phyloP scores from a whole-genome alignment of 2,329 filamentous ascomycete species.

The Xylaria digitata region DNA sequence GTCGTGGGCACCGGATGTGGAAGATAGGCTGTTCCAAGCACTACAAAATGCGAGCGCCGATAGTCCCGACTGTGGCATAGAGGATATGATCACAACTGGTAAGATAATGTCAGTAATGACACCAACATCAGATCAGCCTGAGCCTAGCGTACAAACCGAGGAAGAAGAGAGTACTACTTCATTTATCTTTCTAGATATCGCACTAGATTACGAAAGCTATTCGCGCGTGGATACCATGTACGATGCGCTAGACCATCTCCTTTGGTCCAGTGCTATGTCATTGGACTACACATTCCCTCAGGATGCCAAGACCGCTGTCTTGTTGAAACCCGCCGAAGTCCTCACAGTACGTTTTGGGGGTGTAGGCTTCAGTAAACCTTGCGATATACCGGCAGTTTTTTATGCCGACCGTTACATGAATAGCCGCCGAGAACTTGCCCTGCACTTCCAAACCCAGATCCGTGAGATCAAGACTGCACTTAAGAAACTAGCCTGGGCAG shows the following conservation, averaged over 20 bases:
- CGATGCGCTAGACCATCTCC: conserved; percentile 60
- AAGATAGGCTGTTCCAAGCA: conserved; percentile 55
- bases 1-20: conserved; percentile 58
- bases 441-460: conserved; percentile 56
- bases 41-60: conserved; percentile 36
- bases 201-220: conserved; percentile 53
- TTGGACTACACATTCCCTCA: conserved; percentile 51
- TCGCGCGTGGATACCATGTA: conserved; percentile 57
- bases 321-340: conserved; percentile 62
- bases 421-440: conserved; percentile 58
- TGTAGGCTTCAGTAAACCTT: conserved; percentile 55
- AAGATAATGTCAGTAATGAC: conserved; percentile 38
- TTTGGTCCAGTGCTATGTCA: conserved; percentile 59
- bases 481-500: conserved; percentile 39
- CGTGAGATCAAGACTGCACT: conserved; percentile 43
- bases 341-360: conserved; percentile 60
- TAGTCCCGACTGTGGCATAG: conserved; percentile 41
- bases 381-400: conserved; percentile 63
- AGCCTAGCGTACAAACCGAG: conserved; percentile 46
- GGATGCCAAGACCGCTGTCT: conserved; percentile 56
- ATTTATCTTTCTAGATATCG: conserved; percentile 59
- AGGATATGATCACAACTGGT: conserved; percentile 43
- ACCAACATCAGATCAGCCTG: conserved; percentile 23
- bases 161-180: conserved; percentile 38
- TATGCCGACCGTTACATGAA: conserved; percentile 67